phyloP scores from a whole-genome alignment of 352 stramenopile species.

The Phytophthora syringae region DNA sequence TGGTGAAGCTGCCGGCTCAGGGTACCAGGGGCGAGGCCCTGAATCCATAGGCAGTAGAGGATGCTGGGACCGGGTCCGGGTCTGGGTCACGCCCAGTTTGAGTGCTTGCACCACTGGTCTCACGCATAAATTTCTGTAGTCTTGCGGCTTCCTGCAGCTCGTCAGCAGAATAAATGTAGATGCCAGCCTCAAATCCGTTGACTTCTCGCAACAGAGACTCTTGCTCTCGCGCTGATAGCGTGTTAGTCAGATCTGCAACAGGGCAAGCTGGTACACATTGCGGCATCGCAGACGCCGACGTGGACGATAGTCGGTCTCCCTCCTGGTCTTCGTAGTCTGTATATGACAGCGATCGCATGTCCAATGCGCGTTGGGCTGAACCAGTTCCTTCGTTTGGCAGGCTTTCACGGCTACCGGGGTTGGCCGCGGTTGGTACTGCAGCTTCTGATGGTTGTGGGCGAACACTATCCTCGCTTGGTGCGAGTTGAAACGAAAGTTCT shows the following conservation, averaged over 20 bases:
- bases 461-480: slow-evolving; percentile 22
- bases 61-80: slow-evolving; percentile 17
- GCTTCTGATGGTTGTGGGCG: slow-evolving; percentile 13
- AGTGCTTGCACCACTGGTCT: slow-evolving; percentile 24
- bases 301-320: slow-evolving; percentile 30
- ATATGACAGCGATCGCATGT: slow-evolving; percentile 37
- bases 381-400: slow-evolving; percentile 24
- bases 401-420: slow-evolving; percentile 24
- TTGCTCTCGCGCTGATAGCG: slow-evolving; percentile 66
- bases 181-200: slow-evolving; percentile 59
- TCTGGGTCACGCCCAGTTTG: slow-evolving; percentile 17
- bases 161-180: slow-evolving; percentile 85
- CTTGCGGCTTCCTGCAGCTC: slow-evolving; percentile 64
- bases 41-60: slow-evolving; percentile 10
- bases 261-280: slow-evolving; percentile 47
- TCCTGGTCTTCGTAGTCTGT: slow-evolving; percentile 36
- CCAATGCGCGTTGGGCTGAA: slow-evolving; percentile 15
- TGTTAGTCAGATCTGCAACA: slow-evolving; percentile 42
- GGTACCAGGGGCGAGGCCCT: slow-evolving; percentile 30
- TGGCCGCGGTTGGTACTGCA: slow-evolving; percentile 1
- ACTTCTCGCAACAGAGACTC: slow-evolving; percentile 69
- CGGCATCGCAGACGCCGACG: slow-evolving; percentile 30
- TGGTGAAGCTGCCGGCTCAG: slow-evolving; percentile 42
- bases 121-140: slow-evolving; percentile 62
- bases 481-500: slow-evolving; percentile 34